These are phyloP conservation scores for Tricholoma flavovirens DNA, from an alignment of 768 basidiomycete genomes.

Conservation along the genomic window DNA sequence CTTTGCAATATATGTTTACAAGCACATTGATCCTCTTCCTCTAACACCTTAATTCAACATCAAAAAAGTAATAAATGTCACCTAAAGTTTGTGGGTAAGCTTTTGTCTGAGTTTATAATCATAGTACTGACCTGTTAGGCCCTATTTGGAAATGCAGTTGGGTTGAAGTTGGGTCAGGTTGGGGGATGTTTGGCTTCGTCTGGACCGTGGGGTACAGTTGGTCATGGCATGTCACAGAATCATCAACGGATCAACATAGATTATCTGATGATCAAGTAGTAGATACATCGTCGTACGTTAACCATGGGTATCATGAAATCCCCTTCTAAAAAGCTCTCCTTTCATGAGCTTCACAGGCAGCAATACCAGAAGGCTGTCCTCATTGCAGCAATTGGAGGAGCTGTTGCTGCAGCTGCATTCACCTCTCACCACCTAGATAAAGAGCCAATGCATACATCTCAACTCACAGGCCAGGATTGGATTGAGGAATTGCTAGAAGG, in stretches of 20 bases:
- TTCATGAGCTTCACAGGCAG: neutral
- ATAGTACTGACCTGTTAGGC: too few species aligned
- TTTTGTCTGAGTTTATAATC: too few species aligned
- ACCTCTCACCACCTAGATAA: neutral
- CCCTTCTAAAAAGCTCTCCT: neutral
- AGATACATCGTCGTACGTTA: too few species aligned
- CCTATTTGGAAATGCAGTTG: neutral
- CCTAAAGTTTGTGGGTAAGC: too few species aligned
- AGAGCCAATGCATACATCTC: neutral
- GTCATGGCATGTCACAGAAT: neutral
- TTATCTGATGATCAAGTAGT: neutral
- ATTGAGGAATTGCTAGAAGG: slow-evolving; percentile 1
- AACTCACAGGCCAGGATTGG: neutral
- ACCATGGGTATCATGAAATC: neutral
- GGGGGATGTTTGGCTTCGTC: neutral
- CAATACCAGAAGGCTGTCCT: neutral
- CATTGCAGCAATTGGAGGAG: neutral
- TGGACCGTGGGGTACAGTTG: neutral
- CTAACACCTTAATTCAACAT: too few species aligned
- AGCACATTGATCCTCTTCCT: too few species aligned
- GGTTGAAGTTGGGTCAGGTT: neutral
- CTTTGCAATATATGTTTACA: too few species aligned
- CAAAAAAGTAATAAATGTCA: too few species aligned
- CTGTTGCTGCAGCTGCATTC: neutral
- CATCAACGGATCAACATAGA: neutral